These are phyloP conservation scores for cucumber (Cucumis sativus) DNA, from an alignment of 306 rosid species.

Conservation along the genomic window Cucumber_9930_V3 NC_026657.2:9608501-9609000, in stretches of 20 bases:
- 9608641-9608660: neutral
- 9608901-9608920: conserved; percentile 4
- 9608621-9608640: neutral
- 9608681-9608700: neutral
- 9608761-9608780: neutral
- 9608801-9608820: neutral
- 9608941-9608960: conserved; percentile 5
- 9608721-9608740: neutral
- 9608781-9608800: neutral
- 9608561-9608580: neutral
- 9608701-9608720: neutral
- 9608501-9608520: neutral
- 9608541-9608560: neutral
- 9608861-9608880: neutral
- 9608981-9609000: neutral
- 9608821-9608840: neutral
- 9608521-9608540: neutral
- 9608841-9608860: neutral
- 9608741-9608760: neutral
- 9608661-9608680: neutral
- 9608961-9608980: neutral
- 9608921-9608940: conserved; percentile 5
- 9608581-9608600: too few species aligned
- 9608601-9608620: neutral
- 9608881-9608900: conserved; percentile 12